Evolutionary conservation across 257 asterid species (phyloP), one percentile per base, ranked within the genome.

Genomic region (Cordia subcordata): DNA sequence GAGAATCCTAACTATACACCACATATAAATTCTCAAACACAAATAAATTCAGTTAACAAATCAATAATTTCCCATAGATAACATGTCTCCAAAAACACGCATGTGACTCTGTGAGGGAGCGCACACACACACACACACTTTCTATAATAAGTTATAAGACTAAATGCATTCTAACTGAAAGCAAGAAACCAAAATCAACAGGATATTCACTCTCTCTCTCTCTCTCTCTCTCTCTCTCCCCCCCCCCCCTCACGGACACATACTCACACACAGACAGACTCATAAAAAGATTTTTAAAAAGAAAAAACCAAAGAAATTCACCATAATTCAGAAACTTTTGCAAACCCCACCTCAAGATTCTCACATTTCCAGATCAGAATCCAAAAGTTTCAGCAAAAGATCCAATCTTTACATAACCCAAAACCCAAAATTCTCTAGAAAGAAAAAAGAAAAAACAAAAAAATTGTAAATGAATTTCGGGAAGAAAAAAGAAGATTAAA

Each of bases 271-370:
- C 11, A 49, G 5, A 55, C 1, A 20, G 22, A 42, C 35, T 18
- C 13, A 27, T 19, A 16, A 32, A 52, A 20, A 20, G 0, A 11
- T 0, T 8, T 42, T 39, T 45, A 22, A 57, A 57, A 53, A 8
- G 15, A 10, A 55, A 67, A 72, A 49, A 22, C 10, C 68, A 27
- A 60, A 55, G n/a, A 52, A 56, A 46, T 51, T 8, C 49, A 16
- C 19, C 68, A 35, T 11, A 61, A 68, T 0, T 15, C 19, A 52
- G 21, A 46, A 72, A 61, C 33, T 53, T 58, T 67, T 64, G 71
- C 59, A 33, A 64, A 78, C 33, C 61, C 49, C 61, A 64, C 62
- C 79, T 44, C 52, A 63, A 35, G 45, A 42, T 46, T 67, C 61
- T 60, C 67, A 49, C 64, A 69, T 59, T 50, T 55, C 57, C 64